Base-by-base conservation (phyloP, 371 early-diverging fungal species). In the Parasitella parasitica region DNA sequence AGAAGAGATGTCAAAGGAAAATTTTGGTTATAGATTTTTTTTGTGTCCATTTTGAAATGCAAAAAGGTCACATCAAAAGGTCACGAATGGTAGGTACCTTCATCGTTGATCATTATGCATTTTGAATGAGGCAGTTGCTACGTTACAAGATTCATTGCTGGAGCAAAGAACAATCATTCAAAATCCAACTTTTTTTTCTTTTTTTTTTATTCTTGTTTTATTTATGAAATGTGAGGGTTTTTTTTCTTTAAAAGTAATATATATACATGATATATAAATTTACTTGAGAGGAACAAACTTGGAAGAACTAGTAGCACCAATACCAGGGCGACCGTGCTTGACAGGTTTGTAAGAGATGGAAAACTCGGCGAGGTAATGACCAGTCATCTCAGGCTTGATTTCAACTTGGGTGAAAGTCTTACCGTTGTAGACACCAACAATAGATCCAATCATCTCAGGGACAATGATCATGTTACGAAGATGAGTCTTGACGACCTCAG, bases 351-450 rank as follows among this genome's bases (percentile, higher is more conserved):
- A 97, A 70, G 98, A 82, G 78, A 97, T 92, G 71, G 93, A 92
- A 90, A 93, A 93, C 83, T 93, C 94, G 67, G 85, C 98, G 39
- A 99, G 89, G 87, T 96, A 96, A 91, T 93, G 95, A 67, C 99
- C 99, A 79, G 98, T 89, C 99, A 99, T 99, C 82, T 99, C 99
- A 70, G 99, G 96, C 89, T 95, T 98, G 87, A 99, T 94, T 86
- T 99, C 99, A 76, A 99, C 91, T 84, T 98, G 98, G 91, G 95
- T 97, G 90, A 97, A 99, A 73, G 90, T 91, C 94, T 99, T 99
- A 78, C 99, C 99, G 89, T 98, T 97, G 94, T 99, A 97, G 72
- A 99, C 88, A 77, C 98, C 99, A 75, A 99, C 86, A 59, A 97
- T 80, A 57, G 94, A 94, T 61, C 99, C 99, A 69, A 99, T 94